These are phyloP conservation scores for Echinosophora koreensis DNA, from an alignment of 306 rosid genomes.

Conservation along the genomic window DNA sequence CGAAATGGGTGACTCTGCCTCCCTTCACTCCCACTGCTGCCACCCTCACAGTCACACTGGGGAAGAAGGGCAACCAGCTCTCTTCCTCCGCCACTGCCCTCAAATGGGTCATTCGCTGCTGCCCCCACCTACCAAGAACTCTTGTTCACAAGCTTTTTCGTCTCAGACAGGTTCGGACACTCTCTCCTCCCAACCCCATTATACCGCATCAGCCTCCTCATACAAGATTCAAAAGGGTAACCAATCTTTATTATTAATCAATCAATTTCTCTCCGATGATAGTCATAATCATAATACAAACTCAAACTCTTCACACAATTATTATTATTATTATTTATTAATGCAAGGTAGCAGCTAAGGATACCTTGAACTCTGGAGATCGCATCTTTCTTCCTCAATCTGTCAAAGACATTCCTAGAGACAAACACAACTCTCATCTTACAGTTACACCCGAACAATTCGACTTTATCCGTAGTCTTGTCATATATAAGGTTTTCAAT, in stretches of 20 bases:
- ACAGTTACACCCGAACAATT: conserved; percentile 66
- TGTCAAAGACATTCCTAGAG: conserved; percentile 54
- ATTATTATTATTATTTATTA: no score
- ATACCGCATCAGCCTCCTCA: not conserved
- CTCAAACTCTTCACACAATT: not conserved
- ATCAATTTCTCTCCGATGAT: not conserved
- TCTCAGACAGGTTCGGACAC: conserved; percentile 84
- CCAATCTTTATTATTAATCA: no score
- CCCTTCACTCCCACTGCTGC: conserved; percentile 49
- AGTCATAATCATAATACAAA: no score
- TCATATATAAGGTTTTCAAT: conserved; percentile 71
- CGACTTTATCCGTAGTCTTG: conserved; percentile 63
- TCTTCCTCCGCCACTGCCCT: conserved; percentile 57
- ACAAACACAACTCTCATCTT: conserved; percentile 54
- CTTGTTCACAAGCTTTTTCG: conserved; percentile 94
- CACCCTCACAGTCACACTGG: not conserved
- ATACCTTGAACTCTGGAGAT: conserved; percentile 73
- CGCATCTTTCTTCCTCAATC: conserved; percentile 72
- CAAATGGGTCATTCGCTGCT: conserved; percentile 81
- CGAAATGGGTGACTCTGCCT: conserved; percentile 74
- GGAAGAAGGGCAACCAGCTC: conserved; percentile 2
- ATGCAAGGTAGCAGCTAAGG: conserved; percentile 65
- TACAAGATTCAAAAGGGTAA: conserved; percentile 61
- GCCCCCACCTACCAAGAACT: conserved; percentile 81
- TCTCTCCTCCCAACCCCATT: not conserved